Percentiles rank a stretch among this genome's conserved stretches.
Conservation (phyloP, 2,329 filamentous ascomycete genomes). For the Dryadomyces quercivorus region DNA sequence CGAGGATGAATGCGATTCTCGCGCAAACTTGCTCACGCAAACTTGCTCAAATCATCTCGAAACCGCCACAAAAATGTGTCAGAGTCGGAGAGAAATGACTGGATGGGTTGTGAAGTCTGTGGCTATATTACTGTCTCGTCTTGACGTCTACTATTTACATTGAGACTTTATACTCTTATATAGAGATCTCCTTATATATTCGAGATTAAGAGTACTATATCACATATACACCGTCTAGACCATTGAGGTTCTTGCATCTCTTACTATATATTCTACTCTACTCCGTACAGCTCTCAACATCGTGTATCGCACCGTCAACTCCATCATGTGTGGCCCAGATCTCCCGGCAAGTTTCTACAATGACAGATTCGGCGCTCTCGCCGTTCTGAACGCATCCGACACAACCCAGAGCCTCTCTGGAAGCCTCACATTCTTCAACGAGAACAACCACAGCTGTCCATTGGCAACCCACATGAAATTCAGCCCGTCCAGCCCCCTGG, state of each 20-base stretch:
- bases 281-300: neutral
- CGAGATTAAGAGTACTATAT: no score
- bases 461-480: conserved; percentile 12
- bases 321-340: conserved; percentile 10
- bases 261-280: no score
- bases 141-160: no score
- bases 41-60: conserved; percentile 12
- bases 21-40: conserved; percentile 6
- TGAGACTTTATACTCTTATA: no score
- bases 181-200: no score
- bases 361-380: conserved; percentile 10
- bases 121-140: no score
- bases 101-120: no score
- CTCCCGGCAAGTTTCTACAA: conserved; percentile 6
- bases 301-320: neutral
- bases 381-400: conserved; percentile 5
- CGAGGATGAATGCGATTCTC: neutral
- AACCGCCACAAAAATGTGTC: neutral
- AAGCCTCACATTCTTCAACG: conserved; percentile 11
- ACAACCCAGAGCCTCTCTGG: conserved; percentile 3
- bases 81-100: neutral
- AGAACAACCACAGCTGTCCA: conserved; percentile 7
- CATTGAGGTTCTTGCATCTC: no score
- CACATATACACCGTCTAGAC: no score
- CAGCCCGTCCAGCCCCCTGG: neutral